A percentile compares a stretch with the other conserved stretches of the same genome.
Evolutionary conservation across 371 early-diverging fungal genomes (phyloP).

Genomic region (Rhizopus arrhizus): DNA sequence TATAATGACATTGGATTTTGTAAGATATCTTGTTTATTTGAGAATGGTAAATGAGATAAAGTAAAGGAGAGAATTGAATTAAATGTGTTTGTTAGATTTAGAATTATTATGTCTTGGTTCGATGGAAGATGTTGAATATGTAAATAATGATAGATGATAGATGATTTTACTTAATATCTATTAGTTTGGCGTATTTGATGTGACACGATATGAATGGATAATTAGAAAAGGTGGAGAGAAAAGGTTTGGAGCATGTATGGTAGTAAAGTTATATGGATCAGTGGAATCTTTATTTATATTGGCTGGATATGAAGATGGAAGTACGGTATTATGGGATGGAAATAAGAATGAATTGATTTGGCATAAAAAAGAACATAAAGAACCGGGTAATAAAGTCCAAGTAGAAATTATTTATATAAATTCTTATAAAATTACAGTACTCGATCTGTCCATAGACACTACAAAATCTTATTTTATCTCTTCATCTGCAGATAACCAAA

Average conservation of each 20-base stretch:
- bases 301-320: constrained; percentile 53
- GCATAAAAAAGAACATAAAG: constrained; percentile 39
- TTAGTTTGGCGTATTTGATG: constrained; percentile 53
- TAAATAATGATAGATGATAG: constrained; percentile 17
- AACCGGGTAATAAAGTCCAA: constrained; percentile 35
- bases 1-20: constrained; percentile 51
- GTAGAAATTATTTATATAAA: neutral
- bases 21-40: constrained; percentile 31
- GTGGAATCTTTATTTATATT: constrained; percentile 26
- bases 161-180: neutral
- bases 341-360: constrained; percentile 24
- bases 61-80: neutral
- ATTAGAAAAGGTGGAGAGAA: constrained; percentile 23
- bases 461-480: constrained; percentile 32
- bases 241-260: constrained; percentile 47
- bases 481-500: constrained; percentile 48
- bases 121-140: constrained; percentile 32
- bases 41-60: constrained; percentile 2
- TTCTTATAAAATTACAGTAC: constrained; percentile 17
- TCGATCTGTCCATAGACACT: constrained; percentile 33
- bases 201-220: constrained; percentile 25
- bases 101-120: constrained; percentile 33
- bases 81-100: constrained; percentile 4
- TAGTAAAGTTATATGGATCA: constrained; percentile 29
- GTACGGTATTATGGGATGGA: constrained; percentile 40